Evolutionary conservation across 768 basidiomycete species (phyloP).

Genomic region (Naganishia kalamii): DNA sequence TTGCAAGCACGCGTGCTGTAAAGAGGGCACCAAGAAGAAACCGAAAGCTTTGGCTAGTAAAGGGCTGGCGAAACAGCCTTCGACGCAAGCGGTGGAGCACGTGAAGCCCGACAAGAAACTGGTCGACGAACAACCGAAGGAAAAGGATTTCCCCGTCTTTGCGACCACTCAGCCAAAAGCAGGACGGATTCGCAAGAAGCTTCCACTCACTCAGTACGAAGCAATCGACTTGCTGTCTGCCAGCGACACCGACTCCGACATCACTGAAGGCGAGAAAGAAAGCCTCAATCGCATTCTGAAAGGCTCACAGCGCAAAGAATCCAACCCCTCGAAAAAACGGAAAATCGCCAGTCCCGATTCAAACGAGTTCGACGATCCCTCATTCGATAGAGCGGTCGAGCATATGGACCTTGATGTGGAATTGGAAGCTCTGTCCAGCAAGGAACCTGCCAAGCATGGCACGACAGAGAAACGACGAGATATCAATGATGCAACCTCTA

Average conservation of each 20-base stretch:
- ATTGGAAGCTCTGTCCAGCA: background rate
- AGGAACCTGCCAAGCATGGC: background rate
- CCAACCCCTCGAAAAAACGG: background rate
- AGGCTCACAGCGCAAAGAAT: background rate
- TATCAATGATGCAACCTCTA: background rate
- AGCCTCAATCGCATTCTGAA: slow-evolving; percentile 2
- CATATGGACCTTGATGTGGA: background rate
- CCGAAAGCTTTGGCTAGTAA: background rate
- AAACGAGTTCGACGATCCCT: slow-evolving; percentile 11
- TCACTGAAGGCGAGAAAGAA: background rate
- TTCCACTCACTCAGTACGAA: background rate
- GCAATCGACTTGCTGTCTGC: background rate
- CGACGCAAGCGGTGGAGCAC: background rate
- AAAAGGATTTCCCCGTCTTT: background rate
- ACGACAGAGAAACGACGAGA: background rate
- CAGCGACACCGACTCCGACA: slow-evolving; percentile 2
- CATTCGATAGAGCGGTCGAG: background rate
- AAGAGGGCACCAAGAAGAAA: slow-evolving; percentile 24
- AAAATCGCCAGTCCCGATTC: background rate
- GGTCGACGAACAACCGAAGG: background rate
- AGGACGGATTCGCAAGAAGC: background rate
- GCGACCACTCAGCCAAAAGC: background rate
- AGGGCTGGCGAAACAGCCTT: background rate
- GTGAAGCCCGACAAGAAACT: background rate
- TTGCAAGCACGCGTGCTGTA: slow-evolving; percentile 24